phyloP scores from a whole-genome alignment of 2,329 filamentous ascomycete genomes.

The Colletotrichum melonis region DNA sequence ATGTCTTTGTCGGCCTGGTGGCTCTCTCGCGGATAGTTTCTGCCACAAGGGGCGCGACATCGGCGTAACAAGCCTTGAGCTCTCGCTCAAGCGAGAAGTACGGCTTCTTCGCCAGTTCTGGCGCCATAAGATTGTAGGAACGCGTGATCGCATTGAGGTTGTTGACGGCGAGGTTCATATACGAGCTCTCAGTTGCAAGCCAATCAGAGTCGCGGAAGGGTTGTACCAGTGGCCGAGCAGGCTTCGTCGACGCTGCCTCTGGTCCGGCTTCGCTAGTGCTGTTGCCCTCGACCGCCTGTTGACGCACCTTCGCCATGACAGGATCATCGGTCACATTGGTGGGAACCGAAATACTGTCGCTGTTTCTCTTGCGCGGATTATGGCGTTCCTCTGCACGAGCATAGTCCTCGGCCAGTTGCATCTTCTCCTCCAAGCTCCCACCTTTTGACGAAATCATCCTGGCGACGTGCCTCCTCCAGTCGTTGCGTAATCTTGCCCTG shows the following conservation, averaged over 20 bases:
- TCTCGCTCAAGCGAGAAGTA: constrained; percentile 90
- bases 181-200: constrained; percentile 78
- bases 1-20: constrained; percentile 49
- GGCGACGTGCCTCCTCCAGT: constrained; percentile 88
- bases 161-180: constrained; percentile 80
- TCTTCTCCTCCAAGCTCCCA: constrained; percentile 79
- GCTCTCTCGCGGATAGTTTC: constrained; percentile 79
- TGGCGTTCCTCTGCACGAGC: constrained; percentile 77
- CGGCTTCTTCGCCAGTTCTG: constrained; percentile 90
- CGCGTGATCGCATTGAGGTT: constrained; percentile 84
- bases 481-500: constrained; percentile 77
- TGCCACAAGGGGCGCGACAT: constrained; percentile 82
- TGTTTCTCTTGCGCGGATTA: constrained; percentile 66
- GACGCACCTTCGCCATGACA: constrained; percentile 58
- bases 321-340: constrained; percentile 60
- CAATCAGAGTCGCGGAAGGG: constrained; percentile 85
- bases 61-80: constrained; percentile 82
- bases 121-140: constrained; percentile 95
- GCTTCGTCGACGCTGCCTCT: constrained; percentile 3
- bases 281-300: constrained; percentile 38
- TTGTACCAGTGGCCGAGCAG: constrained; percentile 50
- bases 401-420: constrained; percentile 77
- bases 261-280: not conserved
- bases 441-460: constrained; percentile 82
- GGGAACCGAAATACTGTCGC: constrained; percentile 60